phyloP scores from a whole-genome alignment of 1,284 basidiomycete genomes.

The Pseudozyma sp. region DNA sequence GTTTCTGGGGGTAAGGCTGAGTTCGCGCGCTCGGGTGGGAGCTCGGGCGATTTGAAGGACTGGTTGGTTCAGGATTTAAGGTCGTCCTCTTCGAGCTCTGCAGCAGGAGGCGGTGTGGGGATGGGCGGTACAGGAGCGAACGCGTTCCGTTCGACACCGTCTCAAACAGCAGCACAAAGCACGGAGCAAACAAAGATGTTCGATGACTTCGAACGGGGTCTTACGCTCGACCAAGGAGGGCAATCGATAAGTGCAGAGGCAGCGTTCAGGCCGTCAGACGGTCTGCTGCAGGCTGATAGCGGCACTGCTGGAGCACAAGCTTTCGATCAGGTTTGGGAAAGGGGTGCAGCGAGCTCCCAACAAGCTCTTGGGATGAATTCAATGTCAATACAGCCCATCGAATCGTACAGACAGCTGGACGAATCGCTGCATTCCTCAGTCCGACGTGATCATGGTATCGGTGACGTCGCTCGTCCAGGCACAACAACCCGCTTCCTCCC shows the following conservation, averaged over 20 bases:
- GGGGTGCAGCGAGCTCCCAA: background rate
- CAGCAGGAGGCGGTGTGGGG: background rate
- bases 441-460: background rate
- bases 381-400: background rate
- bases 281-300: background rate
- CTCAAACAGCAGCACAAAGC: background rate
- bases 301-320: background rate
- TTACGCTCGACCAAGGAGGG: slow-evolving; percentile 5
- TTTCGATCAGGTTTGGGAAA: slow-evolving; percentile 11
- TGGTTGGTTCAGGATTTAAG: slow-evolving; percentile 35
- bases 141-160: slow-evolving; percentile 3
- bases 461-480: too few species aligned
- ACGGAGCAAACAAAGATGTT: slow-evolving; percentile 11
- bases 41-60: slow-evolving; percentile 17
- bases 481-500: background rate
- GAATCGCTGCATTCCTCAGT: slow-evolving; percentile 23
- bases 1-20: slow-evolving; percentile 26
- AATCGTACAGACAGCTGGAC: slow-evolving; percentile 22
- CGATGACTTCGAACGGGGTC: slow-evolving; percentile 17
- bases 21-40: background rate
- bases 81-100: background rate
- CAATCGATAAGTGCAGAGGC: background rate
- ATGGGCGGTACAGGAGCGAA: background rate
- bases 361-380: slow-evolving; percentile 19
- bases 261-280: background rate